These are phyloP conservation scores for Dioscorea dumetorum DNA, from an alignment of 106 monocot genomes.

Conservation along the genomic window DNA sequence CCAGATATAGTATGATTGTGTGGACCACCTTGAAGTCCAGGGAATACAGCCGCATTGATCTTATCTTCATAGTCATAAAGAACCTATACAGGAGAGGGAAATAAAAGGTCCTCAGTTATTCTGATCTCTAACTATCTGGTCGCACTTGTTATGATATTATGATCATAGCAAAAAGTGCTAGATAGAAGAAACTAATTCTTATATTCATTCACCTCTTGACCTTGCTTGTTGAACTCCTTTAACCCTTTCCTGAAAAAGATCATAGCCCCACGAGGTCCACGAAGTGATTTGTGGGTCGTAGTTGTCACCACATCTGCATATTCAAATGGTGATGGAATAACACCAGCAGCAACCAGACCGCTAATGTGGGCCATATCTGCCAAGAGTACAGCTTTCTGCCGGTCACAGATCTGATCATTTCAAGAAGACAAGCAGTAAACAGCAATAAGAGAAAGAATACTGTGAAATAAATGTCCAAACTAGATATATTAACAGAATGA, in stretches of 20 bases:
- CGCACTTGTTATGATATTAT: too few relatives aligned
- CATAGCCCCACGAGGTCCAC: constrained; percentile 99
- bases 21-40: constrained; percentile 98
- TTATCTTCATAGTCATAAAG: constrained; percentile 86
- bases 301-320: constrained; percentile 96
- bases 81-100: constrained; percentile 43
- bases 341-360: constrained; percentile 92
- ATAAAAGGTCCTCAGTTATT: constrained; percentile 11
- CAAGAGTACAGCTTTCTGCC: constrained; percentile 92
- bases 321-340: constrained; percentile 94
- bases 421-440: not conserved
- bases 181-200: not conserved
- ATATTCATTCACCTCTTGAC: constrained; percentile 54
- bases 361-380: constrained; percentile 99
- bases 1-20: constrained; percentile 98
- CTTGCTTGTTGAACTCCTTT: constrained; percentile 90
- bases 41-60: constrained; percentile 96
- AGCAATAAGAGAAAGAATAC: not conserved
- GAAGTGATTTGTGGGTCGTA: constrained; percentile 97
- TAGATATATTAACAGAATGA: not conserved
- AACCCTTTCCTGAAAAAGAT: constrained; percentile 94
- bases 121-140: too few relatives aligned
- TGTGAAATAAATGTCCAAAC: not conserved
- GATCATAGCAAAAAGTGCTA: too few relatives aligned
- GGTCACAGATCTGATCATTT: constrained; percentile 73